A percentile compares a stretch with the other conserved stretches of the same genome.
Conservation (phyloP, 352 stramenopile genomes). For the Phytophthora tubulina region DNA sequence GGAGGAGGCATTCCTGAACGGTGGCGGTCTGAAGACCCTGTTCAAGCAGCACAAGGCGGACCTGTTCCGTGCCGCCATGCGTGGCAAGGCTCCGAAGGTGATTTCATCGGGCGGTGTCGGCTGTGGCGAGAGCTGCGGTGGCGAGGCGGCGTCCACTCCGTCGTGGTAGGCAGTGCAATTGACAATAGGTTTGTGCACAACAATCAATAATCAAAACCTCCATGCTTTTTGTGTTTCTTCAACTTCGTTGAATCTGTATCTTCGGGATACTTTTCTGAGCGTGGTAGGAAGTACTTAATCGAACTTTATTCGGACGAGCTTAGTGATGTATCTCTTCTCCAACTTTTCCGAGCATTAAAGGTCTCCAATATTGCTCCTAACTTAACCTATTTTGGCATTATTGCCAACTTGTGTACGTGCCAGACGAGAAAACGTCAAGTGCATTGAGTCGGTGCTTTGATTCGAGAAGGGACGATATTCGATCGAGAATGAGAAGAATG, state of each 20-base stretch:
- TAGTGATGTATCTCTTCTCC: no score
- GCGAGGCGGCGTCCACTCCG: conserved; percentile 34
- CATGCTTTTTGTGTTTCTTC: conserved; percentile 10
- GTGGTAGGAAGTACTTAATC: no score
- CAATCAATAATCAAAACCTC: conserved; percentile 34
- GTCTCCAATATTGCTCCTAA: no score
- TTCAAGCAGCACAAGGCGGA: conserved; percentile 90
- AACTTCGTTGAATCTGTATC: background rate
- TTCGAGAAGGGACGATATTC: no score
- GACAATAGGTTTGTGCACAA: conserved; percentile 28
- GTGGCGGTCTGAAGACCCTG: conserved; percentile 75
- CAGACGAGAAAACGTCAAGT: no score
- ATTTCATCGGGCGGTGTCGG: conserved; percentile 70
- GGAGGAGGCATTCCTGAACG: conserved; percentile 85
- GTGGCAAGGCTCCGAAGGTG: conserved; percentile 67
- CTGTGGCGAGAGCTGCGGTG: conserved; percentile 48
- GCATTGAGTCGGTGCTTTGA: no score
- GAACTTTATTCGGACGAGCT: no score
- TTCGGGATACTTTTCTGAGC: no score
- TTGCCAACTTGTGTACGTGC: no score
- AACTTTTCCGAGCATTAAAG: no score
- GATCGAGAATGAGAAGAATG: no score
- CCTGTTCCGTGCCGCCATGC: conserved; percentile 82
- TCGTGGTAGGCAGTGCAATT: conserved; percentile 38
- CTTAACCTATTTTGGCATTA: no score